Evolutionary conservation across 2,329 filamentous ascomycete genomes (phyloP).

Genomic region (Zymoseptoria tritici): DNA sequence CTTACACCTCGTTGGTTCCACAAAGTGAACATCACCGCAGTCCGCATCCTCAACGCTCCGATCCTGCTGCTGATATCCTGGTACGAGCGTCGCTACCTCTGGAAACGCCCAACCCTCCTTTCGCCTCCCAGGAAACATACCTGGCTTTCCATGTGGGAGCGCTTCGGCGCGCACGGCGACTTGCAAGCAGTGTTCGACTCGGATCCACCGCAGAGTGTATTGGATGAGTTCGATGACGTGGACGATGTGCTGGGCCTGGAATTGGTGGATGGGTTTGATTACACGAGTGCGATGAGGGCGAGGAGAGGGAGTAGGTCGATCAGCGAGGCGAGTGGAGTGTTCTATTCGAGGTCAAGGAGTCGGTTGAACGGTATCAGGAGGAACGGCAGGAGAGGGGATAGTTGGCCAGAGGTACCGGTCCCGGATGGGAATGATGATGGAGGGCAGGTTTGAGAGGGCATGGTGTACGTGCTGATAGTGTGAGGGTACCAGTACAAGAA

Average conservation of each 20-base stretch:
- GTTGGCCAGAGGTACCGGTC: conserved; percentile 1
- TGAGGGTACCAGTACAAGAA: background rate
- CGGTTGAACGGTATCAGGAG: conserved; percentile 14
- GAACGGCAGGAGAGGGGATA: conserved; percentile 10
- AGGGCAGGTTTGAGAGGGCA: background rate
- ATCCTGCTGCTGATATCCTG: conserved; percentile 63
- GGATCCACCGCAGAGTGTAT: conserved; percentile 53
- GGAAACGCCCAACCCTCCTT: conserved; percentile 40
- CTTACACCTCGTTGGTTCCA: conserved; percentile 80
- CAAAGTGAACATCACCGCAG: conserved; percentile 74
- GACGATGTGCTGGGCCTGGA: conserved; percentile 41
- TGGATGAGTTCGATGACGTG: conserved; percentile 43
- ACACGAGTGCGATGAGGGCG: conserved; percentile 21
- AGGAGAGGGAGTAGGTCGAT: conserved; percentile 23
- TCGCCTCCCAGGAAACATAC: conserved; percentile 33
- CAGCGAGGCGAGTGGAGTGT: conserved; percentile 20
- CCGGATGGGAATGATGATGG: conserved; percentile 8
- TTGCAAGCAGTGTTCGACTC: conserved; percentile 66
- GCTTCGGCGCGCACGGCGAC: conserved; percentile 64
- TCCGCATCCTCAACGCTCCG: conserved; percentile 68
- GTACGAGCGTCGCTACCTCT: conserved; percentile 63
- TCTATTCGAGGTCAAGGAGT: conserved; percentile 14
- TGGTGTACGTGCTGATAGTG: background rate
- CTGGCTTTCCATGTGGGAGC: conserved; percentile 54
- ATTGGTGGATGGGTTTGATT: conserved; percentile 30